A percentile compares a stretch with the other conserved stretches of the same genome.
Evolutionary conservation across 441 rosid species (phyloP).

Genomic region (Brassica hybrid): DNA sequence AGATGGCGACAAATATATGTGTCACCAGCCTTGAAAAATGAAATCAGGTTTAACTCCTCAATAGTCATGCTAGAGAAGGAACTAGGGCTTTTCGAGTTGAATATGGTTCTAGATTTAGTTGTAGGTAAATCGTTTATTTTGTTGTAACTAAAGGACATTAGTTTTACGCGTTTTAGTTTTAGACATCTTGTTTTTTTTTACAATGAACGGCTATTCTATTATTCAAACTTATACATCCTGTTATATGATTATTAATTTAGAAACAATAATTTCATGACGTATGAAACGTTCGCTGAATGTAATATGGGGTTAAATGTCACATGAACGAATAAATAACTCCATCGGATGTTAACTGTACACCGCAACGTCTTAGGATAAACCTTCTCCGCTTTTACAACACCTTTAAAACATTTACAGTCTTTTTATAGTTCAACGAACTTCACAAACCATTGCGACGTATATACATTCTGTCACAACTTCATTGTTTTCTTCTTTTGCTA

Average conservation of each 20-base stretch:
- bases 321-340: neutral
- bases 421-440: neutral
- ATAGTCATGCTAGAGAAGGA: too few relatives aligned
- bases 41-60: too few relatives aligned
- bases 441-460: neutral
- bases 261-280: neutral
- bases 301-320: neutral
- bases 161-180: neutral
- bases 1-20: too few relatives aligned
- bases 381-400: neutral
- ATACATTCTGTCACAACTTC: neutral
- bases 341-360: neutral
- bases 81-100: too few relatives aligned
- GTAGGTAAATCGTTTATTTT: neutral
- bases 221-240: too few relatives aligned
- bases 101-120: too few relatives aligned
- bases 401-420: neutral
- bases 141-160: neutral
- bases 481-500: neutral
- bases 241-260: neutral
- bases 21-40: too few relatives aligned
- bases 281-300: neutral
- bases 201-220: too few relatives aligned
- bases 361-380: neutral
- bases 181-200: too few relatives aligned